Percentiles rank a stretch among this genome's conserved stretches.
Evolutionary conservation across 169 alveolate genomes (phyloP).

Genomic region (Perkinsus olseni): DNA sequence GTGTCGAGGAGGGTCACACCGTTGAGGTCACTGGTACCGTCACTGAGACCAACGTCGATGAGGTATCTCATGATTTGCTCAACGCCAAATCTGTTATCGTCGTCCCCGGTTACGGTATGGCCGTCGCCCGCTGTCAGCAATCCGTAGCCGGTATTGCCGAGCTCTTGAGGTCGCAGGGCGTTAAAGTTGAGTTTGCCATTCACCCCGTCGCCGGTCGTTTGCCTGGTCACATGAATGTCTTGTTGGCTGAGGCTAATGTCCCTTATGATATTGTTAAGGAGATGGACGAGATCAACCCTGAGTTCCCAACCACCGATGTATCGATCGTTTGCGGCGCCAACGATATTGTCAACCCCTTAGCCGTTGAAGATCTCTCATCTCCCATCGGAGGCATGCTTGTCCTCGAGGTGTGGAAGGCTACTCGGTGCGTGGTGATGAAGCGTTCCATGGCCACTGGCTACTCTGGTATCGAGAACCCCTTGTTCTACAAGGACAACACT

Average conservation of each 20-base stretch:
- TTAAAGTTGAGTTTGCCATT: slow-evolving; percentile 80
- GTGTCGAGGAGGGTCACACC: slow-evolving; percentile 27
- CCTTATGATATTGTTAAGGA: slow-evolving; percentile 85
- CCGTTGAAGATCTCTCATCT: slow-evolving; percentile 50
- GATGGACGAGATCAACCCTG: slow-evolving; percentile 83
- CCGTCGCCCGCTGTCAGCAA: slow-evolving; percentile 52
- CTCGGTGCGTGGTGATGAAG: slow-evolving; percentile 70
- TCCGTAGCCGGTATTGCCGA: slow-evolving; percentile 41
- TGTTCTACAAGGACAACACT: slow-evolving; percentile 58
- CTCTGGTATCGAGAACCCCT: slow-evolving; percentile 81
- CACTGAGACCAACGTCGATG: slow-evolving; percentile 50
- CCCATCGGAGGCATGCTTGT: slow-evolving; percentile 83
- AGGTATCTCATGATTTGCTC: slow-evolving; percentile 71
- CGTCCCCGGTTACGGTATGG: slow-evolving; percentile 94
- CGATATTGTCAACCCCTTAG: slow-evolving; percentile 77
- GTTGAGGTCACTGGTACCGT: slow-evolving; percentile 39
- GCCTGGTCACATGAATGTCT: slow-evolving; percentile 93
- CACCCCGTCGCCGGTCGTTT: slow-evolving; percentile 97
- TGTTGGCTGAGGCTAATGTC: slow-evolving; percentile 89
- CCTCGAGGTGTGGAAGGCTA: slow-evolving; percentile 75
- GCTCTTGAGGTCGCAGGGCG: slow-evolving; percentile 51
- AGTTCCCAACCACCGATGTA: slow-evolving; percentile 38
- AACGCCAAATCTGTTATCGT: slow-evolving; percentile 67
- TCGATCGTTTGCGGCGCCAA: slow-evolving; percentile 81
- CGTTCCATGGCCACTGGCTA: slow-evolving; percentile 87